Evolutionary conservation across 2,329 filamentous ascomycete species (phyloP), one percentile per base, ranked within the genome.

Genomic region (Epichloe uncinata): DNA sequence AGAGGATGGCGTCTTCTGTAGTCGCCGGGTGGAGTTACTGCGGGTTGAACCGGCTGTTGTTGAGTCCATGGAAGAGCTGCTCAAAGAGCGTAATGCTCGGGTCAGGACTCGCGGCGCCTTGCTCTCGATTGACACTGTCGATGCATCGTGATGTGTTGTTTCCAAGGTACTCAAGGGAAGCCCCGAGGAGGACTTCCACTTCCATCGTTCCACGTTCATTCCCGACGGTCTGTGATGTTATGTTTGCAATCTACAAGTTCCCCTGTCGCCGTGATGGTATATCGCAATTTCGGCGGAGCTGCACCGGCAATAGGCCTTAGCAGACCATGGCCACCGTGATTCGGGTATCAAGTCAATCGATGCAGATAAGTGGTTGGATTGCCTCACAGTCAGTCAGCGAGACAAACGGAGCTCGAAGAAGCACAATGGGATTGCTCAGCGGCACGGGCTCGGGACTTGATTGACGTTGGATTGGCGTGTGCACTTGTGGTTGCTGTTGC

Each of bases 61-160:
- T n/a, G 67, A 69, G 50, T 69, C 67, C 56, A 69, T 61, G 6
- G 67, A 69, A 5, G 67, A 68, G 58, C 59, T 69, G 58, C 66
- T 69, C 37, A 69, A 56, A 2, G 67, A 67, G 36, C 67, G 67
- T 22, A 69, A 57, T 15, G 66, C 67, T 48, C 65, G 66, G 11
- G 65, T 62, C 26, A 69, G 59, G 33, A 60, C 60, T 16, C 63
- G 63, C 8, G 66, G 63, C 34, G 65, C 66, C 58, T 65, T 68
- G 54, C 54, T 55, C 40, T 67, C 64, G 45, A 49, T 49, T 36
- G 56, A 48, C 12, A 46, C 30, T 51, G 57, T 45, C 22, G 51
- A 33, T 16, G 50, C 55, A 55, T 57, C 54, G 16, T 54, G 49
- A 54, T 59, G 48, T 49, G 51, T 50, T 54, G 51, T 43, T 22